phyloP scores from a whole-genome alignment of 345 rosid genomes.

The Citrus hindsii region DNA sequence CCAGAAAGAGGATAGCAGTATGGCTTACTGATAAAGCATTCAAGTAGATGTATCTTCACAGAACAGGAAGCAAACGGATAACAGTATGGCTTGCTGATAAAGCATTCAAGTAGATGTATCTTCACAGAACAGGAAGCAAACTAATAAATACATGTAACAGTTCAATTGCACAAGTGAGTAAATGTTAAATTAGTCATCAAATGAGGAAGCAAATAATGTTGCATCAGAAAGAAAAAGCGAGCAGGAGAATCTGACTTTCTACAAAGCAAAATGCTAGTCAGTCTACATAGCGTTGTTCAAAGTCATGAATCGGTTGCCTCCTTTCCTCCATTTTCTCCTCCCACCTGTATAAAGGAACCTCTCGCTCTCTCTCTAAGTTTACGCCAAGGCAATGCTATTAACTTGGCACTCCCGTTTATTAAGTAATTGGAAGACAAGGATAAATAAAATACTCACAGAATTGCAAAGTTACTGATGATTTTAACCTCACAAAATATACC shows the following conservation, averaged over 20 bases:
- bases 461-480: not conserved
- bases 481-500: not conserved
- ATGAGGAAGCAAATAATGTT: not conserved
- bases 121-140: not conserved
- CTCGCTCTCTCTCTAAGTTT: not conserved
- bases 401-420: not conserved
- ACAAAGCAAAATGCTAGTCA: not conserved
- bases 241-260: not conserved
- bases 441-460: not conserved
- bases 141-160: not conserved
- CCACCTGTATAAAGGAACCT: not conserved
- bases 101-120: not conserved
- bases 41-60: not conserved
- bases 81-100: not conserved
- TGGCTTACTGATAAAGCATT: not conserved
- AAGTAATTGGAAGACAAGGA: not conserved
- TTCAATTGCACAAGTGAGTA: not conserved
- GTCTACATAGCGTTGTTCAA: not conserved
- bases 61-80: not conserved
- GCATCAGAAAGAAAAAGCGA: not conserved
- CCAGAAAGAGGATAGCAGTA: not conserved
- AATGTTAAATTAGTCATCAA: not conserved
- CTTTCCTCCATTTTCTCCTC: not conserved
- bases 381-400: not conserved
- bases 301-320: not conserved